A percentile compares a stretch with the other conserved stretches of the same genome.
Conservation (phyloP, 129 eudicot genomes). For the Centrapalus pauciflorus region DNA sequence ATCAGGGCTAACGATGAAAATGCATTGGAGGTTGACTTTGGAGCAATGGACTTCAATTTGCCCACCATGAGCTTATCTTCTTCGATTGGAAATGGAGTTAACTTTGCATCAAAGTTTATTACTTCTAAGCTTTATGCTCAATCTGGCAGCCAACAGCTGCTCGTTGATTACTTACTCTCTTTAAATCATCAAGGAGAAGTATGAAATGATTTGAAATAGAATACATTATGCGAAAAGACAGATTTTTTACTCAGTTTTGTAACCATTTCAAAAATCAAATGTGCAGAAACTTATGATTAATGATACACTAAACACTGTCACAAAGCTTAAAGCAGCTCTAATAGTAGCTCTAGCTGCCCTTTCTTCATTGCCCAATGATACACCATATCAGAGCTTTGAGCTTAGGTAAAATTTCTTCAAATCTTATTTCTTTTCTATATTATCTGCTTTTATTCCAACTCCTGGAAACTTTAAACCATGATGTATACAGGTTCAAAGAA, state of each 20-base stretch:
- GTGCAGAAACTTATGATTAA: slow-evolving; percentile 89
- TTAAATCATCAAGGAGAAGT: slow-evolving; percentile 81
- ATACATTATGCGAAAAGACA: background rate
- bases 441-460: background rate
- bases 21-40: slow-evolving; percentile 87
- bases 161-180: slow-evolving; percentile 77
- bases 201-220: background rate
- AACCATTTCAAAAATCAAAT: slow-evolving; percentile 13
- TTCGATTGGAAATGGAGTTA: slow-evolving; percentile 81
- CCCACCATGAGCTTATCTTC: slow-evolving; percentile 79
- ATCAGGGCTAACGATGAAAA: slow-evolving; percentile 93
- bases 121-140: slow-evolving; percentile 56
- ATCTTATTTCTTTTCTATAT: background rate
- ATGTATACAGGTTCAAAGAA: slow-evolving; percentile 63
- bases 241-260: background rate
- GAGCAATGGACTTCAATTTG: slow-evolving; percentile 70
- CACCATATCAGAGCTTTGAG: slow-evolving; percentile 73
- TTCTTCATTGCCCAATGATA: slow-evolving; percentile 57
- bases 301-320: slow-evolving; percentile 74
- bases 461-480: background rate
- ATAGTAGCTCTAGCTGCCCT: slow-evolving; percentile 77
- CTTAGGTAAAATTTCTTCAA: slow-evolving; percentile 39
- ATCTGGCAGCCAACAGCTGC: slow-evolving; percentile 52
- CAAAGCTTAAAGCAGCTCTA: slow-evolving; percentile 75
- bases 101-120: slow-evolving; percentile 66